Conservation (phyloP, 2,329 filamentous ascomycete species). For the Penicillium polonicum region DNA sequence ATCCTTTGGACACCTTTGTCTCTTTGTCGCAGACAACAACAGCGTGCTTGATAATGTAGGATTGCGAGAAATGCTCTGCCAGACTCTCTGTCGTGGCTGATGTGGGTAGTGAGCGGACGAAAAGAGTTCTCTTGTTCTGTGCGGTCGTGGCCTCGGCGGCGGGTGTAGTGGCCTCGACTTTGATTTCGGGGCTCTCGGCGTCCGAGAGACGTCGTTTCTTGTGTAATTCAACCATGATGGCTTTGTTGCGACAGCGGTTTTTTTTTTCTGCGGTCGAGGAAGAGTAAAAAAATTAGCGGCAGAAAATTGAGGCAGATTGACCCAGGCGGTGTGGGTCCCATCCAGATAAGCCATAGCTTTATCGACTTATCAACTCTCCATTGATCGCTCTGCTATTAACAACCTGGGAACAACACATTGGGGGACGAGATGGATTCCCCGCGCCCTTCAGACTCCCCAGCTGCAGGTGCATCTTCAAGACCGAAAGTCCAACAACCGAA, state of each 20-base stretch:
- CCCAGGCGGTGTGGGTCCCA: conserved; percentile 9
- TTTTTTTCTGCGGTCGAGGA: conserved; percentile 15
- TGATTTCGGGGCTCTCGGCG: conserved; percentile 19
- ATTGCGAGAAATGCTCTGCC: conserved; percentile 87
- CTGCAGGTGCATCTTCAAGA: conserved; percentile 3
- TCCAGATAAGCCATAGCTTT: conserved; percentile 19
- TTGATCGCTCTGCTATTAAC: conserved; percentile 8
- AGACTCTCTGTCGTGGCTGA: conserved; percentile 77
- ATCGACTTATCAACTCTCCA: conserved; percentile 18
- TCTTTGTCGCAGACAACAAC: conserved; percentile 83
- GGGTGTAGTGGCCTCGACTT: conserved; percentile 25
- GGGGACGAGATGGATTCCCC: conserved; percentile 15
- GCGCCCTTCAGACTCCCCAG: conserved; percentile 41
- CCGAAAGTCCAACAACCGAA: conserved; percentile 77
- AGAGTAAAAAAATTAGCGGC: conserved; percentile 35
- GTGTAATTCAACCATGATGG: conserved; percentile 34
- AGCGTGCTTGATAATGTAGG: conserved; percentile 92
- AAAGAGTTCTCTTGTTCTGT: conserved; percentile 66
- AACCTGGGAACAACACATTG: not conserved
- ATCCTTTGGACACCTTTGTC: conserved; percentile 86
- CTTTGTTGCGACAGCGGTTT: conserved; percentile 13
- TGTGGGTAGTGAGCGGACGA: conserved; percentile 81
- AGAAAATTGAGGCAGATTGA: conserved; percentile 31
- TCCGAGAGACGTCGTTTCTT: conserved; percentile 40
- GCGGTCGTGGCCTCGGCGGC: conserved; percentile 22